A percentile compares a stretch with the other conserved stretches of the same genome.
Conservation (phyloP, 2,329 filamentous ascomycete genomes). For the Fusarium staphyleae region DNA sequence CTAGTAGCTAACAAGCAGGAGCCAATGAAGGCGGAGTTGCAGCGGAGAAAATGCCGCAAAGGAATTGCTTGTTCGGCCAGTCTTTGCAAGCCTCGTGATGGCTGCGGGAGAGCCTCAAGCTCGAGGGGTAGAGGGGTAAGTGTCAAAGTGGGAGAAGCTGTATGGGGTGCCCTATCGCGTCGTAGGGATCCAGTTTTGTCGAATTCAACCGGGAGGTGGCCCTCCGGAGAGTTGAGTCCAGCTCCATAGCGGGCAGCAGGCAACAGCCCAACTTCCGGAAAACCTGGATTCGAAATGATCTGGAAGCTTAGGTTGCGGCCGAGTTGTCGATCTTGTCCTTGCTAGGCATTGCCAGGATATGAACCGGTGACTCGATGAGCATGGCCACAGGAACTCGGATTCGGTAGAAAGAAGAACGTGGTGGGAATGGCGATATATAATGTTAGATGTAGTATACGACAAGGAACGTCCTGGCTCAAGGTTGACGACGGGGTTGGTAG, state of each 20-base stretch:
- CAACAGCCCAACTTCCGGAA: slow-evolving; percentile 7
- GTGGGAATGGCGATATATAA: slow-evolving; percentile 15
- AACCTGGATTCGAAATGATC: slow-evolving; percentile 4
- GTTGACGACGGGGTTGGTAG: too few relatives aligned
- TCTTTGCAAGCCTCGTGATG: slow-evolving; percentile 11
- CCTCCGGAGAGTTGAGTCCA: too few relatives aligned
- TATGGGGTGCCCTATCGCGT: slow-evolving; percentile 1
- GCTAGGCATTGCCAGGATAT: slow-evolving; percentile 23
- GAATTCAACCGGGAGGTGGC: too few relatives aligned
- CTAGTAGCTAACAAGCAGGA: neutral
- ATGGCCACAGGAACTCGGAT: slow-evolving; percentile 9
- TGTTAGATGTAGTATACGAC: slow-evolving; percentile 5
- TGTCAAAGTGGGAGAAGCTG: slow-evolving; percentile 1
- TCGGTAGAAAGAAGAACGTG: slow-evolving; percentile 2
- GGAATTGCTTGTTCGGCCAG: neutral
- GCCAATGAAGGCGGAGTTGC: neutral
- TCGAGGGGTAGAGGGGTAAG: slow-evolving; percentile 2
- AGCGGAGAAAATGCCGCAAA: slow-evolving; percentile 31
- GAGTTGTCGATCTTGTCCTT: slow-evolving; percentile 34
- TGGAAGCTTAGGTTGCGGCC: slow-evolving; percentile 8
- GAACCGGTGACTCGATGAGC: slow-evolving; percentile 31
- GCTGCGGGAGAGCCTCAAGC: slow-evolving; percentile 14
- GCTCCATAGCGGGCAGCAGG: too few relatives aligned
- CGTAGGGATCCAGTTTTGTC: slow-evolving; percentile 1
- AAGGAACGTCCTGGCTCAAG: too few relatives aligned